Conservation (phyloP, 129 eudicot genomes). For the Oenanthe sinensis region DNA sequence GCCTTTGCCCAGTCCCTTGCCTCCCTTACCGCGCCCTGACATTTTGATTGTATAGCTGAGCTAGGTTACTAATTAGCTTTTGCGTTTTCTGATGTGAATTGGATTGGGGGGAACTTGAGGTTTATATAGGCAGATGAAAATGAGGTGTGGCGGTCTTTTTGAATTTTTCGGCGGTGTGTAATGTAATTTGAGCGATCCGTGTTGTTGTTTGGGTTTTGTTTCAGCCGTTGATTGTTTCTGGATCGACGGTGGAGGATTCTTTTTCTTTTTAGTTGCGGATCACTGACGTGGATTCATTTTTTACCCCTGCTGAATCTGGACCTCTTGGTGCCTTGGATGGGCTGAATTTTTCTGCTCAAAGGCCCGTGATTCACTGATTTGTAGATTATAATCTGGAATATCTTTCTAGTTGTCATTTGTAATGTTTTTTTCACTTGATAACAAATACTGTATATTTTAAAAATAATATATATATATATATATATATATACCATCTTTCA, state of each 20-base stretch:
- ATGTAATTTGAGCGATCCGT: no score
- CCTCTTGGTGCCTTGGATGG: no score
- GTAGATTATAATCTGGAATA: no score
- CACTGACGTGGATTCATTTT: background rate
- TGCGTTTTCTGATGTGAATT: background rate
- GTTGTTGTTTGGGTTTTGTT: background rate
- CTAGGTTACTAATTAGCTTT: no score
- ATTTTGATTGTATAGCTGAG: background rate
- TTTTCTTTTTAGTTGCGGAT: background rate
- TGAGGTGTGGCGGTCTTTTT: background rate
- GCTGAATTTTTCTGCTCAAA: no score
- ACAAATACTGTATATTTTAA: no score
- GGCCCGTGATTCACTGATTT: no score
- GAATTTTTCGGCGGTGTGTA: background rate
- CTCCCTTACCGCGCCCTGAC: conserved; percentile 11
- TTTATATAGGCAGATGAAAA: background rate
- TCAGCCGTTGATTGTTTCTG: background rate
- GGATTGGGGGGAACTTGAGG: background rate
- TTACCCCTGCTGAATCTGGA: no score
- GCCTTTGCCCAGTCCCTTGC: background rate
- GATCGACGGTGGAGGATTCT: background rate
- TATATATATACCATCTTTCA: no score
- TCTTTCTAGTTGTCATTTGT: no score
- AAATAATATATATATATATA: no score
- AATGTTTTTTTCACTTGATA: no score